Percentiles rank a stretch among this genome's conserved stretches.
These are phyloP conservation scores for Thielaviopsis punctulata DNA, from an alignment of 2,329 filamentous ascomycete genomes.

Conservation along the genomic window DNA sequence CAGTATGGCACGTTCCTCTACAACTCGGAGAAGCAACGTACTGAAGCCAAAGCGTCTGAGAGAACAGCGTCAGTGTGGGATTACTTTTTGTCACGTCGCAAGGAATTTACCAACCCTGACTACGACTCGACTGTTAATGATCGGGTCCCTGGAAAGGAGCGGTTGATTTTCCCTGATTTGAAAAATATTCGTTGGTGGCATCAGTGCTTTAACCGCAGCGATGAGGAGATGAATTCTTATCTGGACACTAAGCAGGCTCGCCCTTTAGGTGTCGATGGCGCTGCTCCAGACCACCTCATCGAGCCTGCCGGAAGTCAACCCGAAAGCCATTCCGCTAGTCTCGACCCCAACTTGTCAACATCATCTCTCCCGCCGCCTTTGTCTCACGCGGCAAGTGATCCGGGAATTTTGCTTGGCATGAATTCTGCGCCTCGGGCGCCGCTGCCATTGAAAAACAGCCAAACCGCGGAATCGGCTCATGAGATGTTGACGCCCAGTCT, in stretches of 20 bases:
- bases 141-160: conserved; percentile 59
- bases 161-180: conserved; percentile 64
- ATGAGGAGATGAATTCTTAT: conserved; percentile 80
- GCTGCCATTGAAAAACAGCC: not conserved
- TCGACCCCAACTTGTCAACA: not conserved
- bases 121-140: conserved; percentile 67
- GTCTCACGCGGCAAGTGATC: conserved; percentile 16
- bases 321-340: not conserved
- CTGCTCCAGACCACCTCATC: not conserved
- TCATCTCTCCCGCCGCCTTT: conserved; percentile 15
- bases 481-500: conserved; percentile 27
- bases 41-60: conserved; percentile 49
- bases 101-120: conserved; percentile 66
- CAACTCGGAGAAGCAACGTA: conserved; percentile 81
- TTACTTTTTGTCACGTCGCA: conserved; percentile 69
- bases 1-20: conserved; percentile 95
- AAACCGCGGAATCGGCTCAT: conserved; percentile 36
- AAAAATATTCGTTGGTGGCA: conserved; percentile 87
- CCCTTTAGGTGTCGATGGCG: not conserved
- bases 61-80: conserved; percentile 83
- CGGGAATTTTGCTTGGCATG: conserved; percentile 6
- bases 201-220: conserved; percentile 67
- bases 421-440: not conserved
- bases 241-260: conserved; percentile 24
- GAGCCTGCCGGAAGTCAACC: conserved; percentile 23